A percentile compares a stretch with the other conserved stretches of the same genome.
These are phyloP conservation scores for Yamagishiella unicocca DNA, from an alignment of 139 green algal genomes.

Conservation along the genomic window DNA sequence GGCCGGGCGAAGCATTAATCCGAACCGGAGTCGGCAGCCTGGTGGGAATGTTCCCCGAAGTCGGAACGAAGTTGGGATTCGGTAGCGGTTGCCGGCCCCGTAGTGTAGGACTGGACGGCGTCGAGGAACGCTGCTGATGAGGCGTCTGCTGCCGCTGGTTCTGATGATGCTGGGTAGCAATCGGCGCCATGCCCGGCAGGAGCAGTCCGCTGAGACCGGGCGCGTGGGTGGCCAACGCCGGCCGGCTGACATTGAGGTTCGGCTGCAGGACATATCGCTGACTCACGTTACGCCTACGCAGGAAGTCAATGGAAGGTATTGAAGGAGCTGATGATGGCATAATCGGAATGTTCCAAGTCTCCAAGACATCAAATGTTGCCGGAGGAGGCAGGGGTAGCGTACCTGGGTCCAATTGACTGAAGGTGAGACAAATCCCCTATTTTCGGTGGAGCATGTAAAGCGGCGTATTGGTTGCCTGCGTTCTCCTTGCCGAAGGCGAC, in stretches of 20 bases:
- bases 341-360: not conserved
- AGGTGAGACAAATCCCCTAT: slow-evolving; percentile 10
- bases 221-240: not conserved
- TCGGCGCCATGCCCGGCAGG: not conserved
- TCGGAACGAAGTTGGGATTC: slow-evolving; percentile 31
- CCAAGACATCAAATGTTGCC: no score
- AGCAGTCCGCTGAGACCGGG: slow-evolving; percentile 1
- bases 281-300: not conserved
- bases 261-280: slow-evolving; percentile 24
- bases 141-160: not conserved
- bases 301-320: not conserved
- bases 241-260: slow-evolving; percentile 10
- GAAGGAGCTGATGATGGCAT: not conserved
- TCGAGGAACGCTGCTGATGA: slow-evolving; percentile 3
- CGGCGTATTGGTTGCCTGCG: not conserved
- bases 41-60: not conserved
- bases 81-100: not conserved
- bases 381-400: not conserved
- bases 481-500: slow-evolving; percentile 28
- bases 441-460: not conserved
- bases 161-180: not conserved
- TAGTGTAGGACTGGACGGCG: slow-evolving; percentile 11
- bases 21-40: slow-evolving; percentile 33
- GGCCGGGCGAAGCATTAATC: not conserved
- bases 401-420: not conserved